Base-by-base conservation (phyloP, 2,329 filamentous ascomycete genomes). In the Seiridium unicorne region DNA sequence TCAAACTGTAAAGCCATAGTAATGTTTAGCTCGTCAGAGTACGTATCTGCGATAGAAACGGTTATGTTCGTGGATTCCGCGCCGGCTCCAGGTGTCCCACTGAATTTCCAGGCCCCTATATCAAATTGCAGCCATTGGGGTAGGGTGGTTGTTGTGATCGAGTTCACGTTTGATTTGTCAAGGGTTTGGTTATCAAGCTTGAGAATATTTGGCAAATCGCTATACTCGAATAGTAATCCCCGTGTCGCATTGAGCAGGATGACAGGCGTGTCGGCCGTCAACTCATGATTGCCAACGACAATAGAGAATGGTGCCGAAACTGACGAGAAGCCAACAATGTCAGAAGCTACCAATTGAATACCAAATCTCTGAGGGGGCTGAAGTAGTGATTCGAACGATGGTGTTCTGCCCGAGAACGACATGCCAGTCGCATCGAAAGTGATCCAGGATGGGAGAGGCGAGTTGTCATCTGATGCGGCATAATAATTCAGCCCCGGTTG, bases 371-470 rank as follows among this genome's bases (percentile, higher is more conserved):
- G 89, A 3, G 92, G 89, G 6, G 87, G 86, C 38, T 88, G 84
- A 42, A 86, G 75, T 8, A 89, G 78, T 35, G 85, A 86, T 60
- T 84, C 82, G 51, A 87, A 79, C 1, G 86, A 77, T 1, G 92
- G 92, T 2, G 89, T 89, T 40, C 76, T 84, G 32, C 93, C 93
- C 1, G 83, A 84, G 67, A 96, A 96, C 0, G 81, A 81, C 44
- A 96, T 76, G 0, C 74, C 79, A 2, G 71, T 71, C 1, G 83
- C 70, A 65, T 95, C 84, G 68, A 97, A 97, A n/a, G 77, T 77
- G 49, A 96, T 78, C 93, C 93, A 97, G 0, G 92, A 88, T 26
- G 93, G 93, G 42, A 97, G 77, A 42, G 93, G 92, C n/a, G 90
- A 91, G 68, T 91, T 90, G 68, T 94, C 84, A 4, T 80, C 81